These are phyloP conservation scores for Irpex lacteus DNA, from an alignment of 1,284 basidiomycete species.

Conservation along the genomic window DNA sequence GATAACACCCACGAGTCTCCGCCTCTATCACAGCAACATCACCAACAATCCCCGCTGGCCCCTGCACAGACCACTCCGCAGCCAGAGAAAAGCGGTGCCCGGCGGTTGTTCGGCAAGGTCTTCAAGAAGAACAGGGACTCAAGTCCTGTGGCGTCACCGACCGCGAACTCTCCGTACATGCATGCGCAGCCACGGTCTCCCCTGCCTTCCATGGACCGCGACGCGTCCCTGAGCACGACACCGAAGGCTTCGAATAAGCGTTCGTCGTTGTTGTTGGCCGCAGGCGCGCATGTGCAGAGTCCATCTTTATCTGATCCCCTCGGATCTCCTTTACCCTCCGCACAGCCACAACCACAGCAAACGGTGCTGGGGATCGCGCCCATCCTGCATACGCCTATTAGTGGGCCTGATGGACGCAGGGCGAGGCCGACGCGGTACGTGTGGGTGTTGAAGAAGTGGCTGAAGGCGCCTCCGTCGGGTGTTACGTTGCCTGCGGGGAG, in stretches of 20 bases:
- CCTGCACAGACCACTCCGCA: conserved; percentile 15
- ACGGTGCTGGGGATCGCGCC: conserved; percentile 67
- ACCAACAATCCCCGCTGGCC: conserved; percentile 12
- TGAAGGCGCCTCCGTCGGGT: conserved; percentile 46
- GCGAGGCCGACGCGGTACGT: conserved; percentile 64
- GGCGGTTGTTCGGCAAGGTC: conserved; percentile 71
- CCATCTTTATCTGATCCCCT: conserved; percentile 16
- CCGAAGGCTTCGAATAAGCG: conserved; percentile 17
- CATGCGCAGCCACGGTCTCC: conserved; percentile 2
- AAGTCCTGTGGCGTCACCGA: conserved; percentile 22
- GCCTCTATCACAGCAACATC: conserved; percentile 16
- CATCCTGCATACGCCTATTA: conserved; percentile 37
- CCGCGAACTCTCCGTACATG: neutral
- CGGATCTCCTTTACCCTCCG: conserved; percentile 27
- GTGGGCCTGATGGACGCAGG: conserved; percentile 27
- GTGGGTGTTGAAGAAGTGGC: conserved; percentile 81
- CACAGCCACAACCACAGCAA: conserved; percentile 34
- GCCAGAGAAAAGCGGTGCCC: conserved; percentile 32
- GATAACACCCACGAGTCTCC: conserved; percentile 23
- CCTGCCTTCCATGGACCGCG: conserved; percentile 12
- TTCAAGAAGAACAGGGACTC: conserved; percentile 57
- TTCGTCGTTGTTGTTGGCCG: conserved; percentile 18
- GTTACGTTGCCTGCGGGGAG: conserved; percentile 3
- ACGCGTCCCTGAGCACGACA: conserved; percentile 6
- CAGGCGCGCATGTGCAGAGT: conserved; percentile 2